phyloP scores from a whole-genome alignment of 2,329 filamentous ascomycete genomes.

The Ophiosphaerella korrae region DNA sequence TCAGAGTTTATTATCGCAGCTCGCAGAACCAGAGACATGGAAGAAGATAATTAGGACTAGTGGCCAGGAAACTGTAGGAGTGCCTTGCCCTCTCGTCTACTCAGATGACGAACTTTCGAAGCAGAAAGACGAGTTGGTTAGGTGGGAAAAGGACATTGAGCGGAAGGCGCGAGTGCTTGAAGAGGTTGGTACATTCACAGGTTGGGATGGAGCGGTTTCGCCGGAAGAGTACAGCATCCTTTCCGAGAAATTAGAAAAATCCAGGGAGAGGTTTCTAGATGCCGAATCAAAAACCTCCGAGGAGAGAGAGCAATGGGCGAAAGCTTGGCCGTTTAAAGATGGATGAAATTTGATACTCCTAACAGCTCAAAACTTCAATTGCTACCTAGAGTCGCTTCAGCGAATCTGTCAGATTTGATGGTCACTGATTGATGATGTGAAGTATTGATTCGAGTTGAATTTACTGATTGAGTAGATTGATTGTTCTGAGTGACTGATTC shows the following conservation, averaged over 20 bases:
- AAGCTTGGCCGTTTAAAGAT: neutral
- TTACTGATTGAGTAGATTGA: no score
- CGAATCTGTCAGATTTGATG: no score
- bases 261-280: neutral
- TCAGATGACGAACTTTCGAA: neutral
- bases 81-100: neutral
- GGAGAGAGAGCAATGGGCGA: neutral
- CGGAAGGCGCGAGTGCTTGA: conserved; percentile 8
- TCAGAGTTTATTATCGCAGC: conserved; percentile 7
- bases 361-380: no score
- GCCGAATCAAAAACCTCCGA: neutral
- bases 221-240: conserved; percentile 6
- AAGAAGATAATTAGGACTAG: neutral
- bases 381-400: no score
- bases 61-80: neutral
- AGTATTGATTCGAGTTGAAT: no score
- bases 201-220: conserved; percentile 12
- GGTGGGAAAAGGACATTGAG: conserved; percentile 8
- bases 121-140: neutral
- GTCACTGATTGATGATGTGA: no score
- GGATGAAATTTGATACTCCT: no score
- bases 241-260: conserved; percentile 7
- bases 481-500: no score
- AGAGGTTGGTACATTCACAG: conserved; percentile 13
- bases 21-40: conserved; percentile 6